These are phyloP conservation scores for Trebouxia sp. DNA, from an alignment of 139 green algal genomes.

Conservation along the genomic window DNA sequence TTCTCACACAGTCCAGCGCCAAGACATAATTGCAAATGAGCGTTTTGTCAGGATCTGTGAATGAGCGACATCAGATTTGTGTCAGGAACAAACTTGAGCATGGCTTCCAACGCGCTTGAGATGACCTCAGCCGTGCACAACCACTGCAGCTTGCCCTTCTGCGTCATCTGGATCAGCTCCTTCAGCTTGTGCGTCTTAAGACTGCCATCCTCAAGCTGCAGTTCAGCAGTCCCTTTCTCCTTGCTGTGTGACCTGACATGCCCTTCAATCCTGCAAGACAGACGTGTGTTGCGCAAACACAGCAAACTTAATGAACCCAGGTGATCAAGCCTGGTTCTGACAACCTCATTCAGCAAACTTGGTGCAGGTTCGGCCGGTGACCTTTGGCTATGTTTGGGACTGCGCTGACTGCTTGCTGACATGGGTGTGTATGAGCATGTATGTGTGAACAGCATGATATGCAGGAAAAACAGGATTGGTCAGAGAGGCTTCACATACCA, in stretches of 20 bases:
- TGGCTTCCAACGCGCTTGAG: background rate
- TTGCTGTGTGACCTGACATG: background rate
- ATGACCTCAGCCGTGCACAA: background rate
- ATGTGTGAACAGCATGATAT: too few relatives aligned
- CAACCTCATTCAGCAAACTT: too few relatives aligned
- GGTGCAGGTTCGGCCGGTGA: too few relatives aligned
- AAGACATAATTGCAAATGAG: too few relatives aligned
- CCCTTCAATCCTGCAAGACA: background rate
- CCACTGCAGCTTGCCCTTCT: background rate
- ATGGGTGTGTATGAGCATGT: too few relatives aligned
- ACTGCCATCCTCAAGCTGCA: background rate
- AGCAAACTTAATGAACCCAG: too few relatives aligned
- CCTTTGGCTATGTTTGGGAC: too few relatives aligned
- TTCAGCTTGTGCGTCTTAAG: background rate
- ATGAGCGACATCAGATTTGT: too few relatives aligned
- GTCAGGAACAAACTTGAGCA: conserved; percentile 9
- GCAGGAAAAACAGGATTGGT: too few relatives aligned
- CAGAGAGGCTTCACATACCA: background rate
- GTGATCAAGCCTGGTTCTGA: background rate
- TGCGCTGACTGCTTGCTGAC: too few relatives aligned
- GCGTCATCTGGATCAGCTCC: background rate
- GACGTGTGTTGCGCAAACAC: background rate
- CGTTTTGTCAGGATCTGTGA: too few relatives aligned
- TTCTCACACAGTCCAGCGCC: too few relatives aligned
- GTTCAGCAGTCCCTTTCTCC: background rate